Conservation (phyloP, 148 eudicot genomes). For the Amaranthus hypochondriacus region DNA sequence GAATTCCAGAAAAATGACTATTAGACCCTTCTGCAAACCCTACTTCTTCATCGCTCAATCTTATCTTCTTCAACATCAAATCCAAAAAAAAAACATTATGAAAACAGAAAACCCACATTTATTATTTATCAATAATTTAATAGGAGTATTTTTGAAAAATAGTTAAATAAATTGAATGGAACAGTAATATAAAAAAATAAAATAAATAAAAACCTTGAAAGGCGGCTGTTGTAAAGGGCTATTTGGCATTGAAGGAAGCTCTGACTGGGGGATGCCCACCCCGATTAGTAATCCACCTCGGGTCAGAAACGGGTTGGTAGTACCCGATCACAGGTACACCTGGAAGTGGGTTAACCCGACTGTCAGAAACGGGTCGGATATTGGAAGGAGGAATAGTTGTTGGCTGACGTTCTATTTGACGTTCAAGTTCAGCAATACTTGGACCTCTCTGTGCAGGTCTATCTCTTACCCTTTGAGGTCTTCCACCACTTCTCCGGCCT, state of each 20-base stretch:
- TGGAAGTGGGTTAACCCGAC: neutral
- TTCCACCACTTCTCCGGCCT: constrained; percentile 11
- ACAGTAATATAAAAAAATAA: constrained; percentile 15
- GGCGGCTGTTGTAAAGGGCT: neutral
- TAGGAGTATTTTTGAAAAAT: neutral
- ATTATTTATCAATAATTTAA: neutral
- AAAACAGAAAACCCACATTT: neutral
- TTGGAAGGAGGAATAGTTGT: neutral
- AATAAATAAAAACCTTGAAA: constrained; percentile 9
- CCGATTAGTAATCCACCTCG: constrained; percentile 7
- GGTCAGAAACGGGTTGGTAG: constrained; percentile 14
- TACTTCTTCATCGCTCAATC: constrained; percentile 21
- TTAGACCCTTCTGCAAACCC: constrained; percentile 28
- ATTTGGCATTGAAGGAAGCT: constrained; percentile 64
- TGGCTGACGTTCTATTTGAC: neutral
- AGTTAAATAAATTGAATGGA: constrained; percentile 6
- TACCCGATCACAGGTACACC: constrained; percentile 20
- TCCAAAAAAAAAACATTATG: neutral
- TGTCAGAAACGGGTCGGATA: neutral
- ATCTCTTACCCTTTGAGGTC: constrained; percentile 23
- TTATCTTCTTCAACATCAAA: constrained; percentile 27
- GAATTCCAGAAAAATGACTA: constrained; percentile 23
- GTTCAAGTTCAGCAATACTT: constrained; percentile 70
- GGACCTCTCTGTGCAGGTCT: constrained; percentile 49
- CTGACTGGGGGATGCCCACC: constrained; percentile 10